Evolutionary conservation across 768 basidiomycete species (phyloP), one percentile per base, ranked within the genome.

Genomic region (Saitozyma sp.): DNA sequence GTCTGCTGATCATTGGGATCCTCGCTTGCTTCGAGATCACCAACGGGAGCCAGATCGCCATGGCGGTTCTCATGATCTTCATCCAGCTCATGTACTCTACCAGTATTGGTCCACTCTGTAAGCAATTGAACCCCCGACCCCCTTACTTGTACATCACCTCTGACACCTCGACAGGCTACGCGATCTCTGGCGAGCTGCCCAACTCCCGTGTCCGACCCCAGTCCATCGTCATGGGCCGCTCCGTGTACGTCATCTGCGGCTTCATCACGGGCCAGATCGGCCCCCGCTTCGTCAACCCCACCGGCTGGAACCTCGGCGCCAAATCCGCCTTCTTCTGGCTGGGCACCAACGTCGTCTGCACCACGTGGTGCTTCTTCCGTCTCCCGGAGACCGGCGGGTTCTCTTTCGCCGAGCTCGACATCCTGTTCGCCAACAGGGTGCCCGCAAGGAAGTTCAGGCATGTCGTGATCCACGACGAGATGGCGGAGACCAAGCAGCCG

Each of bases 361-460:
- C 50, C 41, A 29, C 52, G 19, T 58, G 65, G 59, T 50, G 56
- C 40, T 65, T 46, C 53, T 62, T 65, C 57, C 48, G 57, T 14
- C 51, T 68, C 9, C 64, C 64, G 39, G 67, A 65, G 42, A 65
- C 64, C 29, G 61, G 61, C 37, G 65, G 62, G 8, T 58, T 71
- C 40, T 51, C 59, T 1, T 71, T 63, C 64, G 54, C 59, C n/a
- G 70, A 75, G 38, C 62, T 75, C 17, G 73, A 75, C 56, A 63
- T 68, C 17, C 50, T 78, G 20, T 78, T 78, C 59, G 71, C 66
- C 45, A 68, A 69, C 57, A 65, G 62, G 38, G 50, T 75, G 16
- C 58, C 71, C 4, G 73, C 77, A 2, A 54, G 77, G 42, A 62
- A 70, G 54, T 78, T 75, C 65, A 58, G 11, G 16, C 11, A 39